Percentiles rank a stretch among this genome's conserved stretches.
These are phyloP conservation scores for Pneumocystis carinii DNA, from an alignment of 1,139 yeast species.

Conservation along the genomic window DNA sequence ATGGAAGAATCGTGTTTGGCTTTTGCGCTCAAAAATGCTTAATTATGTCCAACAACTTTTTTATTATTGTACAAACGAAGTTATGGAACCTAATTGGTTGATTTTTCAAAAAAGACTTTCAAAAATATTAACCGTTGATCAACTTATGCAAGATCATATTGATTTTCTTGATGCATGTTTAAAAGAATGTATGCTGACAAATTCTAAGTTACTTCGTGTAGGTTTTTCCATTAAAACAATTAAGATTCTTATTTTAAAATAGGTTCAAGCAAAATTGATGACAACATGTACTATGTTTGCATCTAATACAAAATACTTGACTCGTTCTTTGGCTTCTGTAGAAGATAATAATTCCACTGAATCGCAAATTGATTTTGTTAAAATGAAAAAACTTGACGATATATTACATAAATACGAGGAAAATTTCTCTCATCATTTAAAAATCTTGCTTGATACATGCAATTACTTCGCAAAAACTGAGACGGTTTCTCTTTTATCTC, in stretches of 20 bases:
- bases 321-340: slow-evolving; percentile 37
- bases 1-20: slow-evolving; percentile 46
- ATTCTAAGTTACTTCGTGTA: slow-evolving; percentile 38
- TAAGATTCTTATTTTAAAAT: slow-evolving; percentile 27
- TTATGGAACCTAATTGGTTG: slow-evolving; percentile 43
- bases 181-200: slow-evolving; percentile 54
- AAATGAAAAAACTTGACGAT: slow-evolving; percentile 34
- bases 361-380: slow-evolving; percentile 27
- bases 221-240: slow-evolving; percentile 12
- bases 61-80: slow-evolving; percentile 44
- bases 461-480: slow-evolving; percentile 50
- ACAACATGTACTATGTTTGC: slow-evolving; percentile 35
- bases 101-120: slow-evolving; percentile 27
- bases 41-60: slow-evolving; percentile 43
- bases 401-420: slow-evolving; percentile 39
- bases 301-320: slow-evolving; percentile 38
- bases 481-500: slow-evolving; percentile 39
- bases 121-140: slow-evolving; percentile 33
- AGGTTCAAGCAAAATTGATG: slow-evolving; percentile 20
- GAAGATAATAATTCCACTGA: slow-evolving; percentile 27
- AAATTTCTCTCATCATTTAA: slow-evolving; percentile 40
- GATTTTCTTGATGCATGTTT: slow-evolving; percentile 49
- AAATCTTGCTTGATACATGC: slow-evolving; percentile 40
- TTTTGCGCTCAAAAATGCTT: slow-evolving; percentile 48
- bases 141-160: slow-evolving; percentile 38